Percentiles rank a stretch among this genome's conserved stretches.
phyloP scores from a whole-genome alignment of 352 stramenopile species.

The Globisporangium solare region DNA sequence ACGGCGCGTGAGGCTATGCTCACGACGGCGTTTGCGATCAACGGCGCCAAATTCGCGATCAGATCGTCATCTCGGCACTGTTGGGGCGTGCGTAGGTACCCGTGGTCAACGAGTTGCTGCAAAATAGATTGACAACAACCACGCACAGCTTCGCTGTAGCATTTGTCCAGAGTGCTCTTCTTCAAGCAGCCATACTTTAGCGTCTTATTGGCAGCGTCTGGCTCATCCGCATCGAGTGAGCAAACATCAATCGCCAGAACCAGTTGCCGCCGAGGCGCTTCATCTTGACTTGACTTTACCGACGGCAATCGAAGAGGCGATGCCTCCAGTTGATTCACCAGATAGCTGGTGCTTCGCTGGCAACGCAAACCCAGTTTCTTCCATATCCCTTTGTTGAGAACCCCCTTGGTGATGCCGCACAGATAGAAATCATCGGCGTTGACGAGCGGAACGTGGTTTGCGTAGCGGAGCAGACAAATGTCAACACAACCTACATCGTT shows the following conservation, averaged over 20 bases:
- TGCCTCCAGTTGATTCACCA: constrained; percentile 51
- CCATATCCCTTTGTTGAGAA: constrained; percentile 38
- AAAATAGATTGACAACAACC: constrained; percentile 37
- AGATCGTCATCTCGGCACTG: constrained; percentile 53
- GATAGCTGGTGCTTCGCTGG: constrained; percentile 18
- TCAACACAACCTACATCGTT: constrained; percentile 28
- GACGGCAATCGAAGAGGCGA: constrained; percentile 19
- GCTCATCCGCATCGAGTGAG: constrained; percentile 1
- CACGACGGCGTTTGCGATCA: constrained; percentile 49
- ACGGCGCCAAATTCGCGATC: constrained; percentile 37
- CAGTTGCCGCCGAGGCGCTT: constrained; percentile 16
- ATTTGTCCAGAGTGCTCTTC: constrained; percentile 50
- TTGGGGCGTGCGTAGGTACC: constrained; percentile 39
- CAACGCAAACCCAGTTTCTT: constrained; percentile 57
- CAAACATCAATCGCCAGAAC: constrained; percentile 61
- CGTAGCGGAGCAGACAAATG: constrained; percentile 64
- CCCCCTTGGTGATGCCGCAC: constrained; percentile 44
- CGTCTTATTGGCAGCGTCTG: constrained; percentile 1
- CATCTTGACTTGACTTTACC: constrained; percentile 1
- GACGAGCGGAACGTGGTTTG: constrained; percentile 69
- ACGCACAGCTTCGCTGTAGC: constrained; percentile 33
- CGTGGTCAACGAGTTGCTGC: constrained; percentile 39
- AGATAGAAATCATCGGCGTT: constrained; percentile 52
- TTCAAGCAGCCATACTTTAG: constrained; percentile 52
- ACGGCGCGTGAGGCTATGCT: constrained; percentile 22